phyloP scores from a whole-genome alignment of 2,329 filamentous ascomycete species.

The Alternaria arbusti region DNA sequence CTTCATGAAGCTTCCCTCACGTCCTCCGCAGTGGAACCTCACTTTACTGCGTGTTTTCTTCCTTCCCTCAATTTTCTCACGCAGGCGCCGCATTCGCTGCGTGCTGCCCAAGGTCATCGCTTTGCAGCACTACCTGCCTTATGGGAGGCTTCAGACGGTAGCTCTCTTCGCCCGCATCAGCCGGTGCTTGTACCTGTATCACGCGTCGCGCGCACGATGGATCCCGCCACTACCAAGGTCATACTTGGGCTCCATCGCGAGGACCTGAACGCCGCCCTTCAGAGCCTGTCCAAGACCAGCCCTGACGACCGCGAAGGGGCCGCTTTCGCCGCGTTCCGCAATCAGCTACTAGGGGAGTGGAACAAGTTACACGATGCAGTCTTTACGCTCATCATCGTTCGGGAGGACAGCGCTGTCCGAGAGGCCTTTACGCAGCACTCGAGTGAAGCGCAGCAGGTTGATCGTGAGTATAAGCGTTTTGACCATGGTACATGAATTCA shows the following conservation, averaged over 20 bases:
- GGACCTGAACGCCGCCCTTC: conserved; percentile 14
- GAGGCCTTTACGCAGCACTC: neutral
- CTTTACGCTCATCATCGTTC: neutral
- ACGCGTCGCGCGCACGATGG: neutral
- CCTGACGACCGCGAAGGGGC: neutral
- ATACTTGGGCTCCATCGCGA: conserved; percentile 9
- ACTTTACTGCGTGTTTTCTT: neutral
- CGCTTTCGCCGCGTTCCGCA: neutral
- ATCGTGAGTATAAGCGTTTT: neutral
- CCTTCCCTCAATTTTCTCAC: neutral
- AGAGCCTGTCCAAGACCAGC: too few relatives aligned
- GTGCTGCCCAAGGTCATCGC: neutral
- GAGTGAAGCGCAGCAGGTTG: neutral
- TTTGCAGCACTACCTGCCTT: too few relatives aligned
- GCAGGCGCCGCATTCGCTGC: neutral
- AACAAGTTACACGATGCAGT: neutral
- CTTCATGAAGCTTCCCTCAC: neutral
- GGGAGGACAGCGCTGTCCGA: neutral
- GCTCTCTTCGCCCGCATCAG: too few relatives aligned
- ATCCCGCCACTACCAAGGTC: neutral
- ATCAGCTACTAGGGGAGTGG: neutral
- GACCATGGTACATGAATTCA: too few relatives aligned
- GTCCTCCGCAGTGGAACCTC: too few relatives aligned
- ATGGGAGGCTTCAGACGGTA: too few relatives aligned
- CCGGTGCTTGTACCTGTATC: neutral